Evolutionary conservation across 2,329 filamentous ascomycete genomes (phyloP), one percentile per base, ranked within the genome.

Genomic region (Talaromyces sp.): DNA sequence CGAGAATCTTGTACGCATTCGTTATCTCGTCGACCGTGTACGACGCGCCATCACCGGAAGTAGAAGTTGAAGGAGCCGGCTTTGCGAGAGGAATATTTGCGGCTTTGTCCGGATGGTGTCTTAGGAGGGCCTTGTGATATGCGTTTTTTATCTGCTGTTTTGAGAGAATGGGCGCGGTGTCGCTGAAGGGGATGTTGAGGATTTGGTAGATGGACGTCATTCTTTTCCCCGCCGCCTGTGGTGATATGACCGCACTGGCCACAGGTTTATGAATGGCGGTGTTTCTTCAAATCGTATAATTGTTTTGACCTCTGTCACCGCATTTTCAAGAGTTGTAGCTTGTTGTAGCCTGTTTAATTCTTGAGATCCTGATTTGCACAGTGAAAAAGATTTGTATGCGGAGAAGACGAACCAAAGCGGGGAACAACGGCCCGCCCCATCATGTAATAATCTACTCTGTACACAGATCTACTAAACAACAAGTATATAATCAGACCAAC

Each of bases 31-130:
- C 85, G 54, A 88, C 75, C 11, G 81, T 17, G 48, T 60, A 46
- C 43, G 53, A 46, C 43, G 53, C 12, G 54, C 38, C 35, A 38
- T 38, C 35, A 17, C 35, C 24, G 26, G 43, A n/a, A n/a, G n/a
- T 31, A 35, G 58, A 12, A 19, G 11, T 5, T 21, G 53, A 46
- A 3, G 43, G 19, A 2, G 53, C 50, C 17, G 31, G 6, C 21
- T 17, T 32, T 2, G 57, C 14, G 3, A 55, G 2, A 67, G 9
- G 43, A 12, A 6, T 14, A 19, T 24, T 38, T 14, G 43, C 43
- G 1, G 68, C 50, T 69, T 85, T 86, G 72, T 88, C 85, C 0
- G 85, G 85, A 67, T 88, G 85, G 65, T 85, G 77, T 27, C 71
- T 70, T 5, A 87, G 75, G 26, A 88, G 75, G 7, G 84, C 81